Percentiles rank a stretch among this genome's conserved stretches.
Evolutionary conservation across 768 basidiomycete genomes (phyloP).

Genomic region (Tulasnella sp.): DNA sequence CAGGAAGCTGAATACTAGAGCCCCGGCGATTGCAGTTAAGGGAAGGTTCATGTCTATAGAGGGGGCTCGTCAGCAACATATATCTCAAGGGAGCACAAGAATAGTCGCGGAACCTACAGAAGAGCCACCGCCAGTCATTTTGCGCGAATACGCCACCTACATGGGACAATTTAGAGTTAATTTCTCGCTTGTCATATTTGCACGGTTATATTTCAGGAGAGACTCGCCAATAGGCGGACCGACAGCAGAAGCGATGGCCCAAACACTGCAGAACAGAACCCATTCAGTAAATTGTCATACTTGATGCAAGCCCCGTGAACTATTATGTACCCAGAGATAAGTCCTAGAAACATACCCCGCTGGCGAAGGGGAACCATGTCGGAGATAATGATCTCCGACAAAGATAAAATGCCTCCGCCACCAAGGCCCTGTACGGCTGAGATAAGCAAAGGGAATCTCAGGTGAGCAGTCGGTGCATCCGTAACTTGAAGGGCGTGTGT

Average conservation of each 20-base stretch:
- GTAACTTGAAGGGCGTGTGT: slow-evolving; percentile 15
- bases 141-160: slow-evolving; percentile 17
- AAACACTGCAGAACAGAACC: slow-evolving; percentile 23
- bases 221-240: slow-evolving; percentile 17
- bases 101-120: too few species aligned
- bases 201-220: too few species aligned
- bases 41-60: slow-evolving; percentile 16
- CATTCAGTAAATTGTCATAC: slow-evolving; percentile 7
- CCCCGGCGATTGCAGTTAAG: slow-evolving; percentile 10
- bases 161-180: too few species aligned
- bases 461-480: neutral
- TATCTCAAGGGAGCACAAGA: too few species aligned
- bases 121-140: slow-evolving; percentile 8
- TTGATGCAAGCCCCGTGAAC: slow-evolving; percentile 4
- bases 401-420: slow-evolving; percentile 24
- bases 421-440: slow-evolving; percentile 28
- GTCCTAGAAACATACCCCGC: slow-evolving; percentile 32
- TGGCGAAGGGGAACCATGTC: slow-evolving; percentile 36
- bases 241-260: slow-evolving; percentile 22
- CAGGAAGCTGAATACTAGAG: slow-evolving; percentile 14
- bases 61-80: too few species aligned
- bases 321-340: slow-evolving; percentile 28
- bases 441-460: neutral
- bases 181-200: too few species aligned
- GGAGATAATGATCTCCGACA: slow-evolving; percentile 26